A percentile compares a stretch with the other conserved stretches of the same genome.
These are phyloP conservation scores for Proliferodiscus dingleyae DNA, from an alignment of 2,329 filamentous ascomycete species.

Conservation along the genomic window DNA sequence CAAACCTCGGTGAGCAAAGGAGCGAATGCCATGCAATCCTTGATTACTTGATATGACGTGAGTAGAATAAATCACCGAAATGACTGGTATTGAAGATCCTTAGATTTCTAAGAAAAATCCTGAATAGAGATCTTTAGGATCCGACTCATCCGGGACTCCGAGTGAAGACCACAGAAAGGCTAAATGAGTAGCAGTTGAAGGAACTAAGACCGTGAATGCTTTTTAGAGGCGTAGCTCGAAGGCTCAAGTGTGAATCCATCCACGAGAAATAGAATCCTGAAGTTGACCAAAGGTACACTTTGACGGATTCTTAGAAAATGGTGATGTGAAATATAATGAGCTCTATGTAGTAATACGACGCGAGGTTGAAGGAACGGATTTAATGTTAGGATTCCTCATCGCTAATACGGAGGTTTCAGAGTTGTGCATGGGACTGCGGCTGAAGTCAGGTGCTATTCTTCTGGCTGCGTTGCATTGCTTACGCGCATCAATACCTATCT, in stretches of 20 bases:
- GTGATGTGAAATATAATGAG: neutral
- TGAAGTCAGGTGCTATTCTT: neutral
- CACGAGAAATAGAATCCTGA: neutral
- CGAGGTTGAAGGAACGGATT: neutral
- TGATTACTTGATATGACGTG: neutral
- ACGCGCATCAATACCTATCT: neutral
- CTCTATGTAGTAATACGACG: neutral
- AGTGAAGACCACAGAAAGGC: neutral
- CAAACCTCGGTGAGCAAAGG: neutral
- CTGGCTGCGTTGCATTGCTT: neutral
- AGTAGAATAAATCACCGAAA: neutral
- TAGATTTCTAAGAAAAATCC: neutral
- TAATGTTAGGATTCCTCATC: neutral
- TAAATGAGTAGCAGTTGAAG: neutral
- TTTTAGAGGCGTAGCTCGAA: neutral
- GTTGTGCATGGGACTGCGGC: neutral
- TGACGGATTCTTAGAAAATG: neutral
- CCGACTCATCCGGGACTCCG: neutral
- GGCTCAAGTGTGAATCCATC: neutral
- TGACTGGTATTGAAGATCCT: neutral
- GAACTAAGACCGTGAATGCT: neutral
- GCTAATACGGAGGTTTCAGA: neutral
- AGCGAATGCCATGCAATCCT: neutral
- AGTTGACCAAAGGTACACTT: neutral
- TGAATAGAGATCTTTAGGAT: neutral